Evolutionary conservation across 2,329 filamentous ascomycete genomes (phyloP), one percentile per base, ranked within the genome.

Genomic region (Hypoxylon sp.): DNA sequence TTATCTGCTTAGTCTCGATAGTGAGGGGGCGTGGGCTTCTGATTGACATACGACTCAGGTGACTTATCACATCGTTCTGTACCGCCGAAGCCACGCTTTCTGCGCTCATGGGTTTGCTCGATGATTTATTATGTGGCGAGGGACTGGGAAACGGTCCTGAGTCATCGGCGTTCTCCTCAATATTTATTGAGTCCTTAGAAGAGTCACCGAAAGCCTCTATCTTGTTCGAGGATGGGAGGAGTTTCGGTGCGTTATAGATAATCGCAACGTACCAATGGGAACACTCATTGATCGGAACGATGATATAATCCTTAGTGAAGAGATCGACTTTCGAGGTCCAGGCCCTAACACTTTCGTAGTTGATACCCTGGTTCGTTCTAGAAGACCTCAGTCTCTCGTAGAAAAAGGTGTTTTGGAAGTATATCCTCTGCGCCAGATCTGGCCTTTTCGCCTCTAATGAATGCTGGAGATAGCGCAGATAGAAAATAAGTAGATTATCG

Each of bases 221-320:
- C 8, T 52, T 42, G 6, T 66, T 67, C 10, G 67, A 35, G n/a
- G 63, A 55, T 1, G 77, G 78, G 6, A 88, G 76, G 22, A 96
- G 84, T 57, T 86, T 90, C 3, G 89, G 87, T 2, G 95, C 86
- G 75, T 99, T 97, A 86, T 94, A 97, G 58, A 99, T 95, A 62
- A 99, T 95, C 13, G 94, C 94, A 71, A 98, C 84, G 80, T 96
- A 98, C 96, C 97, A 99, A 79, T 99, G 96, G 1, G 85, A 82
- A 72, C 89, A 84, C 77, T 98, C 92, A 74, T 97, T 97, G 78
- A 99, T 93, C 0, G 96, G 96, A 5, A 99, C 92, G 10, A 98
- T 86, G 65, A 98, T 90, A 78, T 94, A 98, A 77, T 97, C 93
- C 74, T 93, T 94, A 5, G 85, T 87, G 75, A 98, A 93, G 8